A percentile compares a stretch with the other conserved stretches of the same genome.
Conservation (phyloP, 2,329 filamentous ascomycete genomes). For the Pyricularia sp. region DNA sequence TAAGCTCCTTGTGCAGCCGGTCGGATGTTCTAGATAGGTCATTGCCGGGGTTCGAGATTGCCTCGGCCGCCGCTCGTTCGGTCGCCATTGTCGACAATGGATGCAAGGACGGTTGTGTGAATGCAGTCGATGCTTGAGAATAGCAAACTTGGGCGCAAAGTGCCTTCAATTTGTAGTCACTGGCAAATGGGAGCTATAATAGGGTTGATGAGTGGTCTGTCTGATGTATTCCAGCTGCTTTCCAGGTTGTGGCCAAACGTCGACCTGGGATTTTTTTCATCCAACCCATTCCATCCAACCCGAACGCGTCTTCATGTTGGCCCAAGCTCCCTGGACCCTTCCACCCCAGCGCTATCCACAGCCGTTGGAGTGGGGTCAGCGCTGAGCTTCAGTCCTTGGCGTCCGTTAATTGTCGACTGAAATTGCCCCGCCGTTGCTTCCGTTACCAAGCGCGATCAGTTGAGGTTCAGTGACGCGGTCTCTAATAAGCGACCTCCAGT, state of each 20-base stretch:
- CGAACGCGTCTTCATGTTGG: slow-evolving; percentile 1
- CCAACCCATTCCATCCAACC: neutral
- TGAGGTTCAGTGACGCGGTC: neutral
- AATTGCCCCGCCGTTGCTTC: neutral
- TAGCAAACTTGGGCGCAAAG: neutral
- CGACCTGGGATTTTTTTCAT: neutral
- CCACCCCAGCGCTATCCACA: neutral
- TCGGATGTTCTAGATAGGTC: neutral
- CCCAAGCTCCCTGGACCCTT: slow-evolving; percentile 10
- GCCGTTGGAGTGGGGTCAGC: neutral
- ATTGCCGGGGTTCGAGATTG: neutral
- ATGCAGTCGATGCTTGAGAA: neutral
- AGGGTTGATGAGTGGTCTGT: neutral
- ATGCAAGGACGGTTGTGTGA: neutral
- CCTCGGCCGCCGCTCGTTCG: neutral
- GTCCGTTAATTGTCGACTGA: neutral
- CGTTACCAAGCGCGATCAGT: neutral
- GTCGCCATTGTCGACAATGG: neutral
- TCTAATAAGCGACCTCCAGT: neutral
- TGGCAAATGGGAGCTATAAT: neutral
- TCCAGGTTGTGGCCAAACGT: neutral
- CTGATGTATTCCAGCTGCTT: neutral
- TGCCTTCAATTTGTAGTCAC: neutral
- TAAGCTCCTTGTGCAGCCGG: neutral
- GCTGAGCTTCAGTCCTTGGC: neutral